Conservation (phyloP, 768 basidiomycete species). For the Pleurotus sapidus region DNA sequence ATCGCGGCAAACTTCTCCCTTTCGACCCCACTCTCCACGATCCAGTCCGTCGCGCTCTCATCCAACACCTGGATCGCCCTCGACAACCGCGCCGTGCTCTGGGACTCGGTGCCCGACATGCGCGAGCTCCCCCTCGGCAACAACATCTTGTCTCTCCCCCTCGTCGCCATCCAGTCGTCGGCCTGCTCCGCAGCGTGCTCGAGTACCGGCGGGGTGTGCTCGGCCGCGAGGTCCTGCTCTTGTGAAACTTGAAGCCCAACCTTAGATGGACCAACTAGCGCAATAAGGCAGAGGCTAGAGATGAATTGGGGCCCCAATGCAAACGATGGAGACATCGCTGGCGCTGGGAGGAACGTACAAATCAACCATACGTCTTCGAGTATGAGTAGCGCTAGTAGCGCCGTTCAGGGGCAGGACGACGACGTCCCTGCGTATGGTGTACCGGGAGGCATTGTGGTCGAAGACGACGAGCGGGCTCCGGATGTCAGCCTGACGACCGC, state of each 20-base stretch:
- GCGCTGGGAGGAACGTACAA: slow-evolving; percentile 3
- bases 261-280: slow-evolving; percentile 1
- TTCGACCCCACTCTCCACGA: slow-evolving; percentile 37
- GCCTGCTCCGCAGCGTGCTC: too few species aligned
- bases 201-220: too few species aligned
- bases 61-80: slow-evolving; percentile 58
- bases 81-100: slow-evolving; percentile 51
- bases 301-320: not conserved
- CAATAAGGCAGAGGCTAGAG: slow-evolving; percentile 34
- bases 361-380: not conserved
- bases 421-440: slow-evolving; percentile 2
- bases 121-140: slow-evolving; percentile 39
- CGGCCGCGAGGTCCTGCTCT: too few species aligned
- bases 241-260: too few species aligned
- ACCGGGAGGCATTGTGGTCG: slow-evolving; percentile 37
- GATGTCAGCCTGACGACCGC: slow-evolving; percentile 10
- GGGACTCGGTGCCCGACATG: slow-evolving; percentile 60
- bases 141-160: too few species aligned
- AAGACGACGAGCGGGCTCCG: slow-evolving; percentile 35
- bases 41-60: slow-evolving; percentile 52
- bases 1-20: slow-evolving; percentile 32
- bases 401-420: slow-evolving; percentile 12
- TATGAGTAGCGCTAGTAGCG: slow-evolving; percentile 9
- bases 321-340: slow-evolving; percentile 13
- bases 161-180: too few species aligned